Base-by-base conservation (phyloP, 2,329 filamentous ascomycete genomes). In the Lojkania enalia region DNA sequence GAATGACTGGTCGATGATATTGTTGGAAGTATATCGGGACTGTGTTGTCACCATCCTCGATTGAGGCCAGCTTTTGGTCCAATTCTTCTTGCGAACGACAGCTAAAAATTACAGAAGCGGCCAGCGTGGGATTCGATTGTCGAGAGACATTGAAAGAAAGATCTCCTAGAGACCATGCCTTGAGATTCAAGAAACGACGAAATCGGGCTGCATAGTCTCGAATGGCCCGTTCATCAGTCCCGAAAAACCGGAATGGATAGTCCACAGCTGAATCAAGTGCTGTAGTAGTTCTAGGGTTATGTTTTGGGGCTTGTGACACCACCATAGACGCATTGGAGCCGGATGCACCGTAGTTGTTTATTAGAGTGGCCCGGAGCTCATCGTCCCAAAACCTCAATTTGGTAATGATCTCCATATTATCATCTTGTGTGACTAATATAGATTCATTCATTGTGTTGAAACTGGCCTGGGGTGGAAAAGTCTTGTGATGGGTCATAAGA, bases 321-420 rank as follows among this genome's bases (percentile, higher is more conserved):
- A 50, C 25, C n/a, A 47, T 9, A 1, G 48, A 16, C 2, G 51
- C 38, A 20, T 62, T 62, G 20, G 42, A 52, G 4, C 60, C 60
- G 3, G 49, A 45, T 60, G 69, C 69, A 20, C 70, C 69, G 30
- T 69, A 73, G 46, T 67, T 73, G 47, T 71, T 72, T 5, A 73
- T 32, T 2, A 68, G 42, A 1, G 66, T 64, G 9, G 56, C 45
- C 47, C 20, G 52, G 49, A 2, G 41, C 46, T 3, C 55, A 48
- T 11, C 58, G 53, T 50, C 14, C 57, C 60, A 63, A 3, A 35
- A 20, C 36, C 35, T 23, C 11, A 42, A 6, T 1, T n/a, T 11
- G 1, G 29, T 52, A 0, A 50, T n/a, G 1, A 65, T 43, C 7
- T 46, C 23, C 11, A 65, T 60, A 1, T 35, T 30, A 35, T 58